These are phyloP conservation scores for Agaricus sinodeliciosus DNA, from an alignment of 768 basidiomycete genomes.

Conservation along the genomic window DNA sequence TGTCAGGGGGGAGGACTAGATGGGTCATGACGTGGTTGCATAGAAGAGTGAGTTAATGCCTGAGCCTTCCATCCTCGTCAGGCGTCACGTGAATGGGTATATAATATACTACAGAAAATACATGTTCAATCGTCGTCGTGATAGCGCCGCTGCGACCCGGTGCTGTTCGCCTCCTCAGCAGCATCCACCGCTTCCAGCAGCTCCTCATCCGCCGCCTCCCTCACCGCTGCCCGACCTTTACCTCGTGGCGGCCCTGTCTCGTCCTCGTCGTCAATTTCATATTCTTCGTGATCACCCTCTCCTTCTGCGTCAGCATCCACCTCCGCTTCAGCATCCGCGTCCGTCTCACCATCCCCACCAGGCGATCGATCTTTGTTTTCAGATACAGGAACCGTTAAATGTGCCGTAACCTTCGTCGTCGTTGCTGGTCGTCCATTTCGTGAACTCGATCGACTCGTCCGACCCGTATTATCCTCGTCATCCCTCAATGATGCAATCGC, in stretches of 20 bases:
- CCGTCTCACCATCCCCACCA: slow-evolving; percentile 19
- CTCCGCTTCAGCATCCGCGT: slow-evolving; percentile 26
- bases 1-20: too few species aligned
- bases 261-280: slow-evolving; percentile 17
- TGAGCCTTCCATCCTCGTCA: neutral
- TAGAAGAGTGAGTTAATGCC: slow-evolving; percentile 15
- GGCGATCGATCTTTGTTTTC: slow-evolving; percentile 20
- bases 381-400: too few species aligned
- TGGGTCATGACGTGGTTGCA: too few species aligned
- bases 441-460: slow-evolving; percentile 4
- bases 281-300: slow-evolving; percentile 23
- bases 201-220: slow-evolving; percentile 17
- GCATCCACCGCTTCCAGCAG: slow-evolving; percentile 14
- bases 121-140: slow-evolving; percentile 7
- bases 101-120: neutral
- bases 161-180: slow-evolving; percentile 12
- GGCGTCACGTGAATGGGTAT: neutral
- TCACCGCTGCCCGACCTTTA: slow-evolving; percentile 16
- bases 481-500: slow-evolving; percentile 8
- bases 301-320: slow-evolving; percentile 20
- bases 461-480: slow-evolving; percentile 2
- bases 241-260: slow-evolving; percentile 4
- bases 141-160: slow-evolving; percentile 7
- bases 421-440: slow-evolving; percentile 3
- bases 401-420: too few species aligned